Evolutionary conservation across 192 early-diverging fungal species (phyloP), one percentile per base, ranked within the genome.

Genomic region (Backusella mclennaniae): DNA sequence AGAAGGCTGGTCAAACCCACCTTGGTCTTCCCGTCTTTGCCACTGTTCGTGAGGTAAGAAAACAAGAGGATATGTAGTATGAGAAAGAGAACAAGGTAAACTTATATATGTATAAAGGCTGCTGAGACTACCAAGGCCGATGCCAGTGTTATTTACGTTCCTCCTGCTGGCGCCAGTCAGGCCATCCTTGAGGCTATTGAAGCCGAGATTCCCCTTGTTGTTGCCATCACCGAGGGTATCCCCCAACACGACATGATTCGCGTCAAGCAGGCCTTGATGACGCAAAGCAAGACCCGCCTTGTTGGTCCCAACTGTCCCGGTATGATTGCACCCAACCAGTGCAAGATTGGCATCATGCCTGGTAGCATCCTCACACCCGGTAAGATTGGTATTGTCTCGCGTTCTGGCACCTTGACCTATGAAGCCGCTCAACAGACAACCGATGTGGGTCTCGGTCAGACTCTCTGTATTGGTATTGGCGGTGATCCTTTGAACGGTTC

Each of bases 271-370:
- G 96, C 94, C 17, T 90, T 99, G 73, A 90, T 91, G 80, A 84
- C 92, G 41, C 98, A 99, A 88, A 86, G 85, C 83, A 97, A 96
- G 89, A 93, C 97, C 44, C 93, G 98, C 76, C 87, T 99, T 67
- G 93, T 99, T 59, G 98, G 98, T 38, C 98, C 98, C 82, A 99
- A 99, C 94, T 99, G 98, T 87, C 98, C 98, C 12, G 98, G 98
- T 76, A 98, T 99, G 86, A 99, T 99, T 87, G 93, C 93, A 33
- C 96, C 97, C 14, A 93, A 88, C 46, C 93, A 92, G 75, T 99
- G 98, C 90, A 99, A 99, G 91, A 99, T 99, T 74, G 98, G 98
- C 71, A 99, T 99, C 85, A 99, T 99, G 98, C 97, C 98, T 33
- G 98, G 96, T 71, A 95, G 97, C 84, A 99, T 99, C 84, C 96